Evolutionary conservation across 2,329 filamentous ascomycete genomes (phyloP).

Genomic region (Diaporthe sp.): DNA sequence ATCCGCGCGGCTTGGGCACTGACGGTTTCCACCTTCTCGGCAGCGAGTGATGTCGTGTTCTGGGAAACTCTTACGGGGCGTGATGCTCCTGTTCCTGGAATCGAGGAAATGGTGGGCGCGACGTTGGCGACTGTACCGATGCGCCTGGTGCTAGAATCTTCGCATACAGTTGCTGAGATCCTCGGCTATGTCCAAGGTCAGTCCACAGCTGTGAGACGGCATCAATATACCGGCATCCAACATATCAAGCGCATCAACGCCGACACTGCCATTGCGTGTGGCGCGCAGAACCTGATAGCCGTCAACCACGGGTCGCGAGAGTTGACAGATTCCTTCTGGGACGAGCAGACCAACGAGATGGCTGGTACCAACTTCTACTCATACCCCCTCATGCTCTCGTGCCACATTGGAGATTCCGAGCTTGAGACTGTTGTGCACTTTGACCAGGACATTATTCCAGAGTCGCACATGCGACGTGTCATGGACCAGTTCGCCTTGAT

Average conservation of each 20-base stretch:
- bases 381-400: slow-evolving; percentile 26
- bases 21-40: slow-evolving; percentile 2
- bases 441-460: not conserved
- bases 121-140: slow-evolving; percentile 72
- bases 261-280: slow-evolving; percentile 56
- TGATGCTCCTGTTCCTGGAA: slow-evolving; percentile 32
- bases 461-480: not conserved
- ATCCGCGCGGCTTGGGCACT: slow-evolving; percentile 51
- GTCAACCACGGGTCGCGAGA: slow-evolving; percentile 52
- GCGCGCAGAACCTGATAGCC: slow-evolving; percentile 1
- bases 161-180: slow-evolving; percentile 52
- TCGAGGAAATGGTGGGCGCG: slow-evolving; percentile 29
- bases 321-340: not conserved
- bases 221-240: slow-evolving; percentile 75
- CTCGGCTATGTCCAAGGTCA: slow-evolving; percentile 69
- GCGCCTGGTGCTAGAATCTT: slow-evolving; percentile 60
- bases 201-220: slow-evolving; percentile 69
- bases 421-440: slow-evolving; percentile 11
- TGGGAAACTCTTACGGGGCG: slow-evolving; percentile 23
- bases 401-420: not conserved
- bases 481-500: not conserved
- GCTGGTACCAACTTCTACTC: slow-evolving; percentile 16
- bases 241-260: slow-evolving; percentile 69
- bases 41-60: slow-evolving; percentile 10
- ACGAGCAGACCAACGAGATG: not conserved